phyloP scores from a whole-genome alignment of 257 asterid species.

The Petrea volubilis region DNA sequence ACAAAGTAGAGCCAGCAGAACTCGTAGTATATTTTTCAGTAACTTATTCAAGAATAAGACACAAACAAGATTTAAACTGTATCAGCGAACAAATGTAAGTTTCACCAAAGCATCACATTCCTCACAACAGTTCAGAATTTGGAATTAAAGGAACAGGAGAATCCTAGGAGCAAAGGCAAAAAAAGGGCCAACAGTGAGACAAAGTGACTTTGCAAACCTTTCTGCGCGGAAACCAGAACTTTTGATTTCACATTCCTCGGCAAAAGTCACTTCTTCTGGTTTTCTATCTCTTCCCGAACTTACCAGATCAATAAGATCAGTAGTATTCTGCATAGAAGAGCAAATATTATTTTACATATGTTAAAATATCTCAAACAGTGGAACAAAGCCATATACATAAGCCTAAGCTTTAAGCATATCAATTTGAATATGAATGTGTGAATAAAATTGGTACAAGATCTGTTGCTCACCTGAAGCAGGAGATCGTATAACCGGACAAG shows the following conservation, averaged over 20 bases:
- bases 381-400: slow-evolving; percentile 12
- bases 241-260: slow-evolving; percentile 78
- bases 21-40: too few relatives aligned
- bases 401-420: slow-evolving; percentile 9
- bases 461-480: slow-evolving; percentile 63
- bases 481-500: slow-evolving; percentile 90
- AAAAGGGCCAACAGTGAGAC: too few relatives aligned
- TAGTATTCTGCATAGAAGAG: slow-evolving; percentile 56
- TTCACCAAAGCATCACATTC: too few relatives aligned
- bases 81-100: too few relatives aligned
- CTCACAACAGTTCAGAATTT: not conserved
- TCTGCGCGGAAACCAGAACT: slow-evolving; percentile 76
- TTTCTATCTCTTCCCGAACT: slow-evolving; percentile 93
- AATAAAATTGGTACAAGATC: too few relatives aligned
- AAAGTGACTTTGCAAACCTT: too few relatives aligned
- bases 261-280: slow-evolving; percentile 80
- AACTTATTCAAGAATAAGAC: not conserved
- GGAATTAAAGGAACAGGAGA: slow-evolving; percentile 6
- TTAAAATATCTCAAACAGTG: too few relatives aligned
- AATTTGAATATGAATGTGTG: not conserved
- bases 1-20: not conserved
- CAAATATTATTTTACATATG: slow-evolving; percentile 14
- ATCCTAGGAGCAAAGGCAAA: not conserved
- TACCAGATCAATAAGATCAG: slow-evolving; percentile 91
- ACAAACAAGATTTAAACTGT: too few relatives aligned